Evolutionary conservation across 208 protist genomes (phyloP).

Genomic region (Balamuthia mandrillaris): DNA sequence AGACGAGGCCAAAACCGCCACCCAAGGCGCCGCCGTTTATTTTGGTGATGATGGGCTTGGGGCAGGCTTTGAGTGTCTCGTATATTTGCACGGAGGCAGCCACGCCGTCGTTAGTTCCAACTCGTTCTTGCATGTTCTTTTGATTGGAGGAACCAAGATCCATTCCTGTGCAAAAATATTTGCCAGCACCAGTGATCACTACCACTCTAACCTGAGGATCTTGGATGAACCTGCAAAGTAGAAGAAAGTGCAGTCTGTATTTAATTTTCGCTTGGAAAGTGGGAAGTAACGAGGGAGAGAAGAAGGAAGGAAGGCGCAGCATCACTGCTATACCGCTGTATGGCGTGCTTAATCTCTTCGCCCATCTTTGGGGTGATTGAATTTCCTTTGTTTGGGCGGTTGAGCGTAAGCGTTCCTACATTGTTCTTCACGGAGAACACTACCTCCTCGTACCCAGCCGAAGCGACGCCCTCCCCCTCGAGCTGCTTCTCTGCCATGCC

Average conservation of each 20-base stretch:
- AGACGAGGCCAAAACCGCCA: conserved; percentile 8
- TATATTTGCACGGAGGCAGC: conserved; percentile 13
- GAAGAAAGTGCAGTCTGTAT: too few relatives aligned
- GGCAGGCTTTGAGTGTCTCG: conserved; percentile 22
- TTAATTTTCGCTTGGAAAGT: too few relatives aligned
- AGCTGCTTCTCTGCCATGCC: too few relatives aligned
- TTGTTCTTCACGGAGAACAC: background rate
- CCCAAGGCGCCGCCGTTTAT: conserved; percentile 28
- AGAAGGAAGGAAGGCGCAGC: background rate
- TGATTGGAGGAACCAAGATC: conserved; percentile 8
- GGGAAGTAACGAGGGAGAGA: background rate
- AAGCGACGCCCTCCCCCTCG: too few relatives aligned
- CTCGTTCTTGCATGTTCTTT: background rate
- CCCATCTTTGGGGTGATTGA: conserved; percentile 20
- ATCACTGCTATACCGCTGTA: background rate
- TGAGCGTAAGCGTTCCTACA: background rate
- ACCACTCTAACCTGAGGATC: background rate
- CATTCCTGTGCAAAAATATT: conserved; percentile 40
- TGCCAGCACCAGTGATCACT: conserved; percentile 9
- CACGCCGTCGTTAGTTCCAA: background rate
- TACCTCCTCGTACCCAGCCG: too few relatives aligned
- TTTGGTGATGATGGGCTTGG: background rate
- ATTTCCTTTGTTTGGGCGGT: background rate
- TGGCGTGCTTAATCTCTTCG: background rate
- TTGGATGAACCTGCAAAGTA: background rate